Evolutionary conservation across 495 filamentous ascomycete genomes (phyloP).

Genomic region (Pyronema domesticum): DNA sequence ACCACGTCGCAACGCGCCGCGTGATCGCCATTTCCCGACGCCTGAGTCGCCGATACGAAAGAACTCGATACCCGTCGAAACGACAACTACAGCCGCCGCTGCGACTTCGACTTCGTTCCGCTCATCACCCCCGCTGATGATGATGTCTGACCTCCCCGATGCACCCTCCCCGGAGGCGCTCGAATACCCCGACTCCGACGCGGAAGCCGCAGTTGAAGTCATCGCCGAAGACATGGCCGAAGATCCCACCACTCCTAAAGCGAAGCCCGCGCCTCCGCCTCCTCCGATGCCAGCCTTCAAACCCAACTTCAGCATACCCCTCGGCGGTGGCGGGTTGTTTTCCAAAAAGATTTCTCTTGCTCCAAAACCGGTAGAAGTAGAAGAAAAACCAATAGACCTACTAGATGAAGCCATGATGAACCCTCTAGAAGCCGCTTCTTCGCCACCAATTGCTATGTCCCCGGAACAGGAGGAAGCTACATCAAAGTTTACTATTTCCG

Average conservation of each 20-base stretch:
- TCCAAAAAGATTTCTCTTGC: background rate
- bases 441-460: background rate
- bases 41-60: background rate
- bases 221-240: constrained; percentile 1
- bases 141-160: too few relatives aligned
- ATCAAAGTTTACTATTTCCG: too few relatives aligned
- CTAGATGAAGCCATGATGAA: too few relatives aligned
- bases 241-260: too few relatives aligned
- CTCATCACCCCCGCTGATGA: constrained; percentile 25
- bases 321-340: background rate
- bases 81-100: background rate
- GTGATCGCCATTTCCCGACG: too few relatives aligned
- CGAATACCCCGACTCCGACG: constrained; percentile 14
- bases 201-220: background rate
- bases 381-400: background rate
- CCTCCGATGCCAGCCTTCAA: too few relatives aligned
- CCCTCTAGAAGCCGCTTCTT: background rate
- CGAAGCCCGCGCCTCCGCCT: too few relatives aligned
- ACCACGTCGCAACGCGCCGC: background rate
- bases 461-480: background rate
- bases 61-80: constrained; percentile 5
- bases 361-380: background rate
- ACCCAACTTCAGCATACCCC: background rate
- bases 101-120: constrained; percentile 8
- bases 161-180: constrained; percentile 4